These are phyloP conservation scores for Suillus subalutaceus DNA, from an alignment of 768 basidiomycete species.

Conservation along the genomic window DNA sequence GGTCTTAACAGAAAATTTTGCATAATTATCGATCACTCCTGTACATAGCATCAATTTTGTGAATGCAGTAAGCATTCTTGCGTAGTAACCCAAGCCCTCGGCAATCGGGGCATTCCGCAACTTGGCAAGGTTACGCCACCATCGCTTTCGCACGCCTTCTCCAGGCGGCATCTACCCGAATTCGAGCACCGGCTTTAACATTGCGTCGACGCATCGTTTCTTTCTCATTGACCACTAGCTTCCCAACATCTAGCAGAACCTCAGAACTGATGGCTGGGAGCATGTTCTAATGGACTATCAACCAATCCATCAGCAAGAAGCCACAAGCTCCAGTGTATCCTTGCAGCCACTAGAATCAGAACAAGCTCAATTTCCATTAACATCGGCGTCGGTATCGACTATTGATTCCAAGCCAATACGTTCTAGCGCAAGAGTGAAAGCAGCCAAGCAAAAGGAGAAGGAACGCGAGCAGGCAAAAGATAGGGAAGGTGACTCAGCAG, in stretches of 20 bases:
- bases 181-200: constrained; percentile 22
- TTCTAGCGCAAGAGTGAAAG: constrained; percentile 76
- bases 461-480: constrained; percentile 56
- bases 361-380: constrained; percentile 37
- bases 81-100: constrained; percentile 10
- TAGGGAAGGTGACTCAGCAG: constrained; percentile 54
- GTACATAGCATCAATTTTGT: neutral
- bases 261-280: constrained; percentile 81
- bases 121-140: constrained; percentile 9
- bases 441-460: constrained; percentile 69
- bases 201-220: constrained; percentile 17
- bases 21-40: constrained; percentile 8
- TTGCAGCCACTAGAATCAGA: constrained; percentile 48
- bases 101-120: constrained; percentile 11
- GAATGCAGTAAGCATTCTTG: neutral
- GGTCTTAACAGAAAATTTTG: constrained; percentile 46
- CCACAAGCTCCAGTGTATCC: constrained; percentile 64
- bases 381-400: constrained; percentile 36
- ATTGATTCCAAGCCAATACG: constrained; percentile 63
- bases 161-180: constrained; percentile 20
- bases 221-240: constrained; percentile 29
- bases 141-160: constrained; percentile 34
- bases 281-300: constrained; percentile 90
- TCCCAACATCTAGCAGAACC: constrained; percentile 22
- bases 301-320: constrained; percentile 71